Base-by-base conservation (phyloP, 1,284 basidiomycete genomes). In the Jaminaea rosea region DNA sequence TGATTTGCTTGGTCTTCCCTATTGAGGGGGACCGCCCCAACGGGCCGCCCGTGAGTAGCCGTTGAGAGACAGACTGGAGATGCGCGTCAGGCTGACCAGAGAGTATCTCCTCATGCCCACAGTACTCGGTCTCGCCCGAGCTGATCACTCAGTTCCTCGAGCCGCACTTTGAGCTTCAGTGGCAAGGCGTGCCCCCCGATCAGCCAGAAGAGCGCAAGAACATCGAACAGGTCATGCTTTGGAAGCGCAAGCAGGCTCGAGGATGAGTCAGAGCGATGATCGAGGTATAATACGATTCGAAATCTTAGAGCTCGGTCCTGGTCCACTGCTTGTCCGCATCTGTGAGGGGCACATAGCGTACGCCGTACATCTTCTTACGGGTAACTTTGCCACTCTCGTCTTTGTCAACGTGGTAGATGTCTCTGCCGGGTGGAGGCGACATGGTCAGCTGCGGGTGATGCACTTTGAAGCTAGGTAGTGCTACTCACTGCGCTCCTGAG, bases 351-450 rank as follows among this genome's bases (percentile, higher is more conserved):
- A 69, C 69, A 47, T 69, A 70, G 15, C 79, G 78, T 15, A 96
- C 91, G n/a, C 80, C 84, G 76, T 93, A 90, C 1, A 93, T 76
- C 62, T 81, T 78, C 55, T 79, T 80, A 73, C 81, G 74, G 0
- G 79, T 83, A 0, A 96, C 80, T 1, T 79, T 78, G 0, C 92
- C 92, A 0, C 83, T 55, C 28, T 66, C 77, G 59, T 86, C 84
- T 74, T 96, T 63, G 47, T 69, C 66, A 26, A 71, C 53, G 34
- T 69, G 64, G 29, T 54, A 62, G 26, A 71, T 63, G 28, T 63
- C 53, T 47, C 54, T 55, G 26, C 19, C 17, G 15, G 26, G 11
- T 9, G 3, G 29, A 23, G 4, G 7, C 21, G 23, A 11, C 17
- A 8, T 3, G 13, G n/a, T 24, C 27, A 23, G 17, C 34, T 21